A percentile compares a stretch with the other conserved stretches of the same genome.
These are phyloP conservation scores for Sclerotinia minor DNA, from an alignment of 2,329 filamentous ascomycete species.

Conservation along the genomic window DNA sequence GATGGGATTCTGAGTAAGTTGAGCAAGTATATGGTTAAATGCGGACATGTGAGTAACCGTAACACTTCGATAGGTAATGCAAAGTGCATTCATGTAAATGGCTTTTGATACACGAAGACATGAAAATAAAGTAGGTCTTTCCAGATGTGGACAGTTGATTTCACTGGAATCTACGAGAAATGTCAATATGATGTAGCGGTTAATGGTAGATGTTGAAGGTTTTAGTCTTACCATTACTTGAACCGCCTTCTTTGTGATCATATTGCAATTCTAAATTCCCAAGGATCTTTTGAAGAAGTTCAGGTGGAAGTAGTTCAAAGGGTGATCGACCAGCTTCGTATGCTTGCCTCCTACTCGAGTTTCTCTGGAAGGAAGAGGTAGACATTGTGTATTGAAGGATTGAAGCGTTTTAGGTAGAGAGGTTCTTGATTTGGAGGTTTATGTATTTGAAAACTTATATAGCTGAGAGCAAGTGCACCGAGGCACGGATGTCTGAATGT, in stretches of 20 bases:
- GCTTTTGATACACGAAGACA: slow-evolving; percentile 69
- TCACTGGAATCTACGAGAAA: slow-evolving; percentile 4
- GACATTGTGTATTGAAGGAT: slow-evolving; percentile 1
- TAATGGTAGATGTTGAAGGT: not conserved
- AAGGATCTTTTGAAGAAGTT: slow-evolving; percentile 62
- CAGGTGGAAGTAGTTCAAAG: slow-evolving; percentile 66
- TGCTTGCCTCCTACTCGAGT: not conserved
- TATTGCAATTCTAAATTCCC: slow-evolving; percentile 8
- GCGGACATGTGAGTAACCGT: slow-evolving; percentile 78
- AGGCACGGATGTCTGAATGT: not conserved
- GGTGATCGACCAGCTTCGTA: slow-evolving; percentile 44
- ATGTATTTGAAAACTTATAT: not conserved
- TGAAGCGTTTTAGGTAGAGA: not conserved
- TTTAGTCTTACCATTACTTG: not conserved
- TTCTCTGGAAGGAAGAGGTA: not conserved
- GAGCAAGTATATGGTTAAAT: slow-evolving; percentile 61
- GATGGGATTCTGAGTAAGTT: slow-evolving; percentile 63
- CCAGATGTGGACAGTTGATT: slow-evolving; percentile 51
- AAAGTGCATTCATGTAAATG: slow-evolving; percentile 68
- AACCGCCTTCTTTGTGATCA: slow-evolving; percentile 5
- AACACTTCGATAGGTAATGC: slow-evolving; percentile 73
- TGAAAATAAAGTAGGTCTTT: slow-evolving; percentile 67
- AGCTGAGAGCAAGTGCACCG: not conserved
- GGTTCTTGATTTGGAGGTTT: not conserved
- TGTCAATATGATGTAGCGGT: not conserved